Conservation (phyloP, 164 flowering plant species). For the Echeveria elegans region DNA sequence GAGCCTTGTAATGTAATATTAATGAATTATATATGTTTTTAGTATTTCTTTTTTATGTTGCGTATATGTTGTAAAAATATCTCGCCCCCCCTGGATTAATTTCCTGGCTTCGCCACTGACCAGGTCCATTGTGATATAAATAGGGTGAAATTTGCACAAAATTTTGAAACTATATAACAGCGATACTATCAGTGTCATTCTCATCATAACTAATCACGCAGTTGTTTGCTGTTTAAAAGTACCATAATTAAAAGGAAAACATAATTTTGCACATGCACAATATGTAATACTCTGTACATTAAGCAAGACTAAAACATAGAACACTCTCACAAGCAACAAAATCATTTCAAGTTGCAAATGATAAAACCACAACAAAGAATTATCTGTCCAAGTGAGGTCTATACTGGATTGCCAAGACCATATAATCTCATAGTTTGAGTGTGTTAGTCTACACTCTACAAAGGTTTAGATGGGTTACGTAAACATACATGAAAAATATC, state of each 20-base stretch:
- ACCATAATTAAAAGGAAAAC: background rate
- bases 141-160: background rate
- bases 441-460: too few species aligned
- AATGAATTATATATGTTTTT: too few species aligned
- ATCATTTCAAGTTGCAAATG: too few species aligned
- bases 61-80: too few species aligned
- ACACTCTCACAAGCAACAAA: too few species aligned
- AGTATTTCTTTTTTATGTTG: too few species aligned
- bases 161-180: background rate
- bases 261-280: background rate
- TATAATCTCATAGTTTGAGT: background rate
- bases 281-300: background rate
- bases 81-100: too few species aligned
- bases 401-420: background rate
- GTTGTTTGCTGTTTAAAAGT: background rate
- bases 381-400: background rate
- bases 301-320: background rate
- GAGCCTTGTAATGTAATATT: too few species aligned
- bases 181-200: background rate
- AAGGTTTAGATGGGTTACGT: too few species aligned
- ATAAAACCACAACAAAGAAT: background rate
- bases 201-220: background rate
- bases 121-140: background rate
- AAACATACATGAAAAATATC: background rate
- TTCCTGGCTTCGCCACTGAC: too few species aligned